These are phyloP conservation scores for Rhizomucor pusillus DNA, from an alignment of 371 early-diverging fungal genomes.

Conservation along the genomic window DNA sequence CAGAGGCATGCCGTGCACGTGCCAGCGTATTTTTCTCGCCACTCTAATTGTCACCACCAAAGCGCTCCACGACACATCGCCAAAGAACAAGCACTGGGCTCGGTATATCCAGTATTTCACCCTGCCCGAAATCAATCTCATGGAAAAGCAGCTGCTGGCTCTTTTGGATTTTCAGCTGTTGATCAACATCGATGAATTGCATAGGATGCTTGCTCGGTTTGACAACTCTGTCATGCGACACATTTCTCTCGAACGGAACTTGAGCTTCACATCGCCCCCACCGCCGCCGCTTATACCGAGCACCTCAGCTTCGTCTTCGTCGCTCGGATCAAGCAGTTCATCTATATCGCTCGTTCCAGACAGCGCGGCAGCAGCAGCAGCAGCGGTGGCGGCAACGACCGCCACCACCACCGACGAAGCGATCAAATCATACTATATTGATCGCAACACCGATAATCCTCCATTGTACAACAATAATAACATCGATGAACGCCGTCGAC, in stretches of 20 bases:
- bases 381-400: background rate
- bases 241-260: background rate
- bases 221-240: background rate
- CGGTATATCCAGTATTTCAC: constrained; percentile 64
- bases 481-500: background rate
- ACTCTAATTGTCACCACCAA: constrained; percentile 70
- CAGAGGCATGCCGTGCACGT: constrained; percentile 73
- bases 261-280: background rate
- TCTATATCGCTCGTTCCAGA: background rate
- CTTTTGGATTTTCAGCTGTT: constrained; percentile 37
- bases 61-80: constrained; percentile 71
- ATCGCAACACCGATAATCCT: background rate
- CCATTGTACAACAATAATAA: background rate
- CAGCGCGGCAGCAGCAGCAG: background rate
- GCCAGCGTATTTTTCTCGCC: constrained; percentile 77
- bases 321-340: background rate
- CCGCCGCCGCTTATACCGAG: background rate
- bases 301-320: background rate
- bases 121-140: constrained; percentile 73
- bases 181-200: constrained; percentile 11
- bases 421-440: background rate
- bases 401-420: background rate
- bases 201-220: constrained; percentile 7
- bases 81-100: constrained; percentile 79
- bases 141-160: constrained; percentile 77